Evolutionary conservation across 139 green algal species (phyloP), one percentile per base, ranked within the genome.

Genomic region (Auxenochlorella pyrenoidosa): DNA sequence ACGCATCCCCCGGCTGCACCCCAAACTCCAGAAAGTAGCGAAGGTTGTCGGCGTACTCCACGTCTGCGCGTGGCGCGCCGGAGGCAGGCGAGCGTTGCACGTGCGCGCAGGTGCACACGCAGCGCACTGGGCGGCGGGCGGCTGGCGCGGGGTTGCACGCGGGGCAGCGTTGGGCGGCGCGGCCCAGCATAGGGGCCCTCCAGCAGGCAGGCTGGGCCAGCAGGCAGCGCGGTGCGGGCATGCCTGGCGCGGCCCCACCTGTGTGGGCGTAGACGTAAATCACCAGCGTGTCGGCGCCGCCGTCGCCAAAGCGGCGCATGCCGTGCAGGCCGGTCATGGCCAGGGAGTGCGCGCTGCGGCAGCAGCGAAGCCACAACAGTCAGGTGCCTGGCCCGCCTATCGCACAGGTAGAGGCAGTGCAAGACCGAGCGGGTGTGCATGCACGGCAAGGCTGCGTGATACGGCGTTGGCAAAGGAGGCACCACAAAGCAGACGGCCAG

Each of bases 1-100:
- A 91, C 38, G 86, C 88, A 58, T 94, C 91, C 13, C 82, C 83
- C 3, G 89, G 75, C 5, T 41, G 22, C 81, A 94, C 90, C 32
- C 91, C 91, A 47, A 84, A n/a, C 79, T 88, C 36, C 30, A 94
- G 43, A 41, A 94, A 94, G 68, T 85, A 94, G 19, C 63, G 75
- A 75, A 94, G 86, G 75, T 94, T 94, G 79, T 81, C 70, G 36
- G 87, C 68, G 75, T 94, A 91, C 76, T 94, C 90, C 26, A 79
- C 38, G 71, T 94, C 91, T 85, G 80, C 38, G 47, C 30, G 34
- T 3, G 32, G 5, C 3, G 30, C 15, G 32, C 32, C 3, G 66
- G 24, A 2, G 34, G 66, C 21, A 41, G 30, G 5, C 40, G 3
- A 32, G 30, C 28, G 59, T 24, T 15, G 30, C 34, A 73, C 12